Base-by-base conservation (phyloP, 495 filamentous ascomycete genomes). In the Hypoxylon lenormandii region DNA sequence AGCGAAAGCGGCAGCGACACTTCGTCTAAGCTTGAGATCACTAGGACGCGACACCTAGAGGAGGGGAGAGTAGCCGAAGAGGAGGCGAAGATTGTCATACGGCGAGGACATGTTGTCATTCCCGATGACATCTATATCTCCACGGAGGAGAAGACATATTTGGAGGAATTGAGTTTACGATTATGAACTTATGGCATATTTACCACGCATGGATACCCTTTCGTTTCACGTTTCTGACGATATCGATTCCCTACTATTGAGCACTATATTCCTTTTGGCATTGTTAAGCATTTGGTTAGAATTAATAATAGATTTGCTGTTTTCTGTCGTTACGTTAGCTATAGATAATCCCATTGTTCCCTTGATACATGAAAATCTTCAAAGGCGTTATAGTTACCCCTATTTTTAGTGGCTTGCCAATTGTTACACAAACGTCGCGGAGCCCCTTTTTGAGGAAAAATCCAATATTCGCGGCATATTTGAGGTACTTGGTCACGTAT, bases 101-200 rank as follows among this genome's bases (percentile, higher is more conserved):
- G 60, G 4, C 65, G 68, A 26, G 73, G 68, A 1, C 45, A 66
- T 15, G 76, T 83, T 1, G 13, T 69, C 19, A 59, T 81, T n/a
- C 79, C 81, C 2, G 70, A 72, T 6, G 68, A 72, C 55, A 42
- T 84, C 40, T 75, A 72, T 28, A 60, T 84, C 1, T 76, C 74
- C 3, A 61, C 69, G 1, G 80, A 83, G 62, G 80, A 83, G 66
- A 77, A 60, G 48, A 62, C 61, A n/a, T 54, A 80, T 26, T 61
- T 84, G 13, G 82, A 83, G 54, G 64, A 68, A 10, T 47, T 84
- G 21, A 72, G 78, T 48, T 66, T 60, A 47, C 76, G 75, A 55
- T 47, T 84, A 62, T 66, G 45, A 19, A 11, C 23, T 28, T 45
- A 42, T 13, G 38, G 38, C 15, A 42, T n/a, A 16, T 42, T 42